Conservation (phyloP, 2,329 filamentous ascomycete species). For the Epichloe bromicola region DNA sequence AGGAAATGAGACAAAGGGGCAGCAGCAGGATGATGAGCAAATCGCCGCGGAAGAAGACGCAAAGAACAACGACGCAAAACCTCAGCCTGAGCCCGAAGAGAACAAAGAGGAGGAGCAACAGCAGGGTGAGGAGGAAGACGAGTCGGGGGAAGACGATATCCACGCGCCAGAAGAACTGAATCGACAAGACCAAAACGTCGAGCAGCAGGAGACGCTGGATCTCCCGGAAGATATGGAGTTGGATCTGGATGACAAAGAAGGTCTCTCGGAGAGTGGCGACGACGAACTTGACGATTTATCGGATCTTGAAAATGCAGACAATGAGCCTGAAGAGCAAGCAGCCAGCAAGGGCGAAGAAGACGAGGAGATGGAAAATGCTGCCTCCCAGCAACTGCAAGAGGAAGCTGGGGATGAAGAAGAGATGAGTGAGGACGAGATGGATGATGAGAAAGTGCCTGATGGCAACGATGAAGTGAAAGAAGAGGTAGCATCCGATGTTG, state of each 20-base stretch:
- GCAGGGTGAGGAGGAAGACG: constrained; percentile 22
- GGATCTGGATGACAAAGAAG: constrained; percentile 57
- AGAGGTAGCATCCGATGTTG: constrained; percentile 24
- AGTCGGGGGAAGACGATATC: constrained; percentile 37
- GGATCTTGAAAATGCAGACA: constrained; percentile 34
- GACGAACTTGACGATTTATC: constrained; percentile 47
- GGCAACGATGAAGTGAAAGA: constrained; percentile 41
- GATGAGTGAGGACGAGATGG: constrained; percentile 27
- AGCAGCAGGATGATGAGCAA: constrained; percentile 52
- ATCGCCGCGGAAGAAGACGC: constrained; percentile 46
- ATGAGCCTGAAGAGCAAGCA: constrained; percentile 23
- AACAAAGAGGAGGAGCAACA: constrained; percentile 21
- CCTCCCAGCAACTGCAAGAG: constrained; percentile 24
- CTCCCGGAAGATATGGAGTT: constrained; percentile 83
- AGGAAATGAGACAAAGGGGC: constrained; percentile 57
- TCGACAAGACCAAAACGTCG: constrained; percentile 58
- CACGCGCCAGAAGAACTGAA: constrained; percentile 43
- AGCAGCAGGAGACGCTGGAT: constrained; percentile 71
- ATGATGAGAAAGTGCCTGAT: constrained; percentile 31
- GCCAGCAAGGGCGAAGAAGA: constrained; percentile 21
- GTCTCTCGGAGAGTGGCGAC: constrained; percentile 42
- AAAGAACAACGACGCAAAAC: constrained; percentile 25
- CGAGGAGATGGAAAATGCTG: constrained; percentile 23
- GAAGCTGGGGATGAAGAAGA: constrained; percentile 31
- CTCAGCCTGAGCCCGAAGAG: constrained; percentile 37